Evolutionary conservation across 352 stramenopile genomes (phyloP).

Genomic region (Phytophthora uliginosa): DNA sequence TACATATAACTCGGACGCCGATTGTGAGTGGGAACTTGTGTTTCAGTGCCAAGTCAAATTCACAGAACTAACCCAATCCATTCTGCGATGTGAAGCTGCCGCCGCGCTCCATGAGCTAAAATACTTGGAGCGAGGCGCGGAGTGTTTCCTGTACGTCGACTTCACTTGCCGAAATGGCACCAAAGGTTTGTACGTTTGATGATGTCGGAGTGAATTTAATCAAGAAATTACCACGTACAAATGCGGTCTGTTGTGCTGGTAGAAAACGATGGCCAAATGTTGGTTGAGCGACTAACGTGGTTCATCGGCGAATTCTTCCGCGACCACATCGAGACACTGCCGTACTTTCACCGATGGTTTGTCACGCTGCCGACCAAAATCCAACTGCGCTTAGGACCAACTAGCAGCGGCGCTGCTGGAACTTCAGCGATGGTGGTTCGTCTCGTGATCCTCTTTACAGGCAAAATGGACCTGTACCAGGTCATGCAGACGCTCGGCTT

Average conservation of each 20-base stretch:
- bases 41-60: neutral
- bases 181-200: constrained; percentile 47
- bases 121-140: constrained; percentile 73
- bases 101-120: constrained; percentile 77
- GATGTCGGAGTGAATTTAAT: neutral
- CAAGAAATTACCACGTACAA: neutral
- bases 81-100: constrained; percentile 44
- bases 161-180: constrained; percentile 59
- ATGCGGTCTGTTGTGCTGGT: neutral
- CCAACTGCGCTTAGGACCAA: constrained; percentile 49
- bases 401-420: constrained; percentile 16
- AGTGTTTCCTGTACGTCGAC: constrained; percentile 80
- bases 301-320: constrained; percentile 65
- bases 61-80: neutral
- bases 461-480: constrained; percentile 66
- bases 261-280: constrained; percentile 60
- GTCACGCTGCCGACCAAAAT: constrained; percentile 64
- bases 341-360: constrained; percentile 76
- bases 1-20: constrained; percentile 73
- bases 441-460: constrained; percentile 73
- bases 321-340: constrained; percentile 67
- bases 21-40: constrained; percentile 55
- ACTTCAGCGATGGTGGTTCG: constrained; percentile 54
- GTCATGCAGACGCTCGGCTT: constrained; percentile 64
- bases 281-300: constrained; percentile 59